These are phyloP conservation scores for Malania oleifera DNA, from an alignment of 164 flowering plant species.

Conservation along the genomic window DNA sequence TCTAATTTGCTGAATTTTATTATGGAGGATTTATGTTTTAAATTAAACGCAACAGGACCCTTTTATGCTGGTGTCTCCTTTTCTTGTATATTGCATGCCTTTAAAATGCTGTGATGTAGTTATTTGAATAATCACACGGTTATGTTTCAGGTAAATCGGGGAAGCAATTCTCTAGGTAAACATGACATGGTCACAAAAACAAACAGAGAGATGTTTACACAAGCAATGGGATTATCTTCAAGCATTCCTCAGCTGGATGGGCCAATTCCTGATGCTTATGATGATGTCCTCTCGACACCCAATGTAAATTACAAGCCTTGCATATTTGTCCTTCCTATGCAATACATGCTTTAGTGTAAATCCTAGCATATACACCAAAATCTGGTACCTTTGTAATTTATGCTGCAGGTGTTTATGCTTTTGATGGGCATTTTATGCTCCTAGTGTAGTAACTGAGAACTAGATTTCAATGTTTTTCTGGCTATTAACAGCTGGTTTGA, in stretches of 20 bases:
- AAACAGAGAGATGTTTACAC: conserved; percentile 16
- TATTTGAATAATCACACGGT: neutral
- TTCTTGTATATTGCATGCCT: neutral
- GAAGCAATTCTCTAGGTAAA: conserved; percentile 11
- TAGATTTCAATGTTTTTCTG: no score
- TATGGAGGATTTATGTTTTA: neutral
- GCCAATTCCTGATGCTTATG: conserved; percentile 72
- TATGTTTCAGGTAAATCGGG: conserved; percentile 31
- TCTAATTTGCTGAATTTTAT: neutral
- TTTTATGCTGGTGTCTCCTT: neutral
- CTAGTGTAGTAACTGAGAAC: no score
- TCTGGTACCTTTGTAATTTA: no score
- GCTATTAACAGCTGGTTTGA: no score
- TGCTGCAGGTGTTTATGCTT: no score
- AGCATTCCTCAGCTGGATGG: conserved; percentile 84
- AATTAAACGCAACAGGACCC: neutral
- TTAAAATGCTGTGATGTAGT: neutral
- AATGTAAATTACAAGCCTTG: conserved; percentile 58
- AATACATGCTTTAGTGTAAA: no score
- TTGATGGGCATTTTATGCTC: no score
- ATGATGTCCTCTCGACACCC: conserved; percentile 65
- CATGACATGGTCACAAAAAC: conserved; percentile 5
- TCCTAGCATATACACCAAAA: no score
- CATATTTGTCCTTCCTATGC: no score
- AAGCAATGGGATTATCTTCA: conserved; percentile 17